Percentiles rank a stretch among this genome's conserved stretches.
These are phyloP conservation scores for Pueraria montana DNA, from an alignment of 306 rosid genomes.

Conservation along the genomic window DNA sequence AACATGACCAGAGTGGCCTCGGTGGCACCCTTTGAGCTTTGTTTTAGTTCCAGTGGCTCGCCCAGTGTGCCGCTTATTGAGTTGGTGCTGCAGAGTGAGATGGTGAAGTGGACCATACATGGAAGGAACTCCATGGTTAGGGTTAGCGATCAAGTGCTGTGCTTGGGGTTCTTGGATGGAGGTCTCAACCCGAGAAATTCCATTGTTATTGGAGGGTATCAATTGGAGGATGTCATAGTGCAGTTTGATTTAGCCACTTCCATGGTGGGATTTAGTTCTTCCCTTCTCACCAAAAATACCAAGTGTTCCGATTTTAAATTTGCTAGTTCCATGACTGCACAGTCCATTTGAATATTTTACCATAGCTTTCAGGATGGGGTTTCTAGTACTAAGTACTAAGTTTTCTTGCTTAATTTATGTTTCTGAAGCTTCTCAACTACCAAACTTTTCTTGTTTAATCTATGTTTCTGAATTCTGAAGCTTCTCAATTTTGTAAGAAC, in stretches of 20 bases:
- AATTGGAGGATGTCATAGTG: constrained; percentile 72
- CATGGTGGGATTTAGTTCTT: constrained; percentile 76
- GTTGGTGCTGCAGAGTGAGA: constrained; percentile 78
- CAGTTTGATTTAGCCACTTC: constrained; percentile 72
- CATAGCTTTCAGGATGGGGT: background rate
- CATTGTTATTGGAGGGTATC: constrained; percentile 80
- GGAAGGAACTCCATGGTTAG: constrained; percentile 79
- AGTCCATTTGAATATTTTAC: constrained; percentile 31
- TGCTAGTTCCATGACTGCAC: constrained; percentile 13
- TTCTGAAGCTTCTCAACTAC: background rate
- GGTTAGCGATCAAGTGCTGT: constrained; percentile 57
- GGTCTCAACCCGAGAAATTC: constrained; percentile 57
- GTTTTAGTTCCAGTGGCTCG: constrained; percentile 56
- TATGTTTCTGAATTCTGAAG: background rate
- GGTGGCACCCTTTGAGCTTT: constrained; percentile 65
- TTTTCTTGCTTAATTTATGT: background rate
- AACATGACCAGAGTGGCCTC: constrained; percentile 61
- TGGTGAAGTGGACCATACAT: constrained; percentile 74
- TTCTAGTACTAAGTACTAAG: background rate
- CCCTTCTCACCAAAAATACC: constrained; percentile 50
- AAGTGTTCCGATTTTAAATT: constrained; percentile 60
- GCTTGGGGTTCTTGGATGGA: constrained; percentile 84
- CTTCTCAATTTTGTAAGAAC: constrained; percentile 31
- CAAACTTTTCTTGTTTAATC: background rate
- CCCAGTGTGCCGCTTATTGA: constrained; percentile 65